Evolutionary conservation across 2,329 filamentous ascomycete species (phyloP).

Genomic region (Colletotrichum siamense): DNA sequence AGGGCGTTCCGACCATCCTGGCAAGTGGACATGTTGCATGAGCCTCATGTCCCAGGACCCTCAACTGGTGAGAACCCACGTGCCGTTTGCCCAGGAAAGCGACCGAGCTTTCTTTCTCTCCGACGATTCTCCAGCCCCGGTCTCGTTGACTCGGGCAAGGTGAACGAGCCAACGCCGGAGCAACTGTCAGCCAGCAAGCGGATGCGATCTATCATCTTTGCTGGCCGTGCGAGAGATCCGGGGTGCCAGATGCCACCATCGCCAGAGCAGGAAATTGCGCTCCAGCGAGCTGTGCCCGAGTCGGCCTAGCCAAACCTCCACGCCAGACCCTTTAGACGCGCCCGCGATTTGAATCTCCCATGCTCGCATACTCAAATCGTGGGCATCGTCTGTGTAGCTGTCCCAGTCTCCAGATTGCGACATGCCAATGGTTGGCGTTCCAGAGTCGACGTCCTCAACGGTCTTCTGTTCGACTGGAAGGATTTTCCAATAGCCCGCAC

Average conservation of each 20-base stretch:
- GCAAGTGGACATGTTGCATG: slow-evolving; percentile 1
- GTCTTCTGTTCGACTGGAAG: background rate
- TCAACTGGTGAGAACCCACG: background rate
- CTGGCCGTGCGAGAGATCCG: background rate
- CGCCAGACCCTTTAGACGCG: background rate
- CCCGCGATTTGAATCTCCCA: background rate
- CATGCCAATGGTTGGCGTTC: background rate
- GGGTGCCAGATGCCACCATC: background rate
- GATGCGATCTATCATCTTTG: background rate
- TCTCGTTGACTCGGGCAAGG: background rate
- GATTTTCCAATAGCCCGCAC: background rate
- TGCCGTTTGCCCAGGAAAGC: background rate
- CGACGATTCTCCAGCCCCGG: background rate
- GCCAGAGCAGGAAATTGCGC: slow-evolving; percentile 1
- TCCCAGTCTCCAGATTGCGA: background rate
- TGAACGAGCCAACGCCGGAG: slow-evolving; percentile 10
- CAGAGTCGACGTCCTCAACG: background rate
- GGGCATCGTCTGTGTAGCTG: background rate
- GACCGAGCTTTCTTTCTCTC: slow-evolving; percentile 1
- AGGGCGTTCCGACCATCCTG: background rate
- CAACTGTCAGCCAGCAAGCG: background rate
- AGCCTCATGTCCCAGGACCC: background rate
- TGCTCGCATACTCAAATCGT: background rate
- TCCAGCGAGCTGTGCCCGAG: background rate
- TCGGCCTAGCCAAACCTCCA: background rate